These are phyloP conservation scores for Cavenderia fasciculata DNA, from an alignment of 78 protist genomes.

Conservation along the genomic window DNA sequence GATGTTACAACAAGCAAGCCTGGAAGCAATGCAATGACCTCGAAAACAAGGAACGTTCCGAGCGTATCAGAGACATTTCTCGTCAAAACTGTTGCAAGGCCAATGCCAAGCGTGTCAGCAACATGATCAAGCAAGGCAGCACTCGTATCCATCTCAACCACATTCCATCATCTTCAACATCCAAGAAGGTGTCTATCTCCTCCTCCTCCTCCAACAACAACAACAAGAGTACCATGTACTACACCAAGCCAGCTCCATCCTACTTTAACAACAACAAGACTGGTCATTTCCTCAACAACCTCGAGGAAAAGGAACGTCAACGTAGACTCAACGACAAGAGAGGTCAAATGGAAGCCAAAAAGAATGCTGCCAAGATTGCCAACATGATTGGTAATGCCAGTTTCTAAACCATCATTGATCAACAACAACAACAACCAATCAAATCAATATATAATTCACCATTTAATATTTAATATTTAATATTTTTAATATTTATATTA, in stretches of 20 bases:
- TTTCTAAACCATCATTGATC: neutral
- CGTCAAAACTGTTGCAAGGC: neutral
- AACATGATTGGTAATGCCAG: conserved; percentile 53
- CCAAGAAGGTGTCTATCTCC: conserved; percentile 11
- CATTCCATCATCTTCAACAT: neutral
- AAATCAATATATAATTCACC: too few relatives aligned
- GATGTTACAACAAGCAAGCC: too few relatives aligned
- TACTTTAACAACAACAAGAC: neutral
- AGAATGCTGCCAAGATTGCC: conserved; percentile 8
- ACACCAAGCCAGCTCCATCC: neutral
- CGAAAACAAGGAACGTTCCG: conserved; percentile 42
- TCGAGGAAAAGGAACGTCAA: conserved; percentile 58
- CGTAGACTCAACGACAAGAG: conserved; percentile 52
- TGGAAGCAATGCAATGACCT: neutral
- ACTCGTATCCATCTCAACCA: conserved; percentile 6
- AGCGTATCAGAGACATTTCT: conserved; percentile 28
- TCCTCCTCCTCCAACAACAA: neutral
- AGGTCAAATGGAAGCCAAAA: conserved; percentile 49
- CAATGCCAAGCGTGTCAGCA: conserved; percentile 26
- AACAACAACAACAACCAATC: neutral
- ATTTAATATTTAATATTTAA: too few relatives aligned
- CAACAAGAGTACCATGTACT: neutral
- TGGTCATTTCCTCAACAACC: too few relatives aligned
- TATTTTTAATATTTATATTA: too few relatives aligned
- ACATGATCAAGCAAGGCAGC: conserved; percentile 1